Evolutionary conservation across 345 rosid genomes (phyloP).

Genomic region (Triadica sebifera): DNA sequence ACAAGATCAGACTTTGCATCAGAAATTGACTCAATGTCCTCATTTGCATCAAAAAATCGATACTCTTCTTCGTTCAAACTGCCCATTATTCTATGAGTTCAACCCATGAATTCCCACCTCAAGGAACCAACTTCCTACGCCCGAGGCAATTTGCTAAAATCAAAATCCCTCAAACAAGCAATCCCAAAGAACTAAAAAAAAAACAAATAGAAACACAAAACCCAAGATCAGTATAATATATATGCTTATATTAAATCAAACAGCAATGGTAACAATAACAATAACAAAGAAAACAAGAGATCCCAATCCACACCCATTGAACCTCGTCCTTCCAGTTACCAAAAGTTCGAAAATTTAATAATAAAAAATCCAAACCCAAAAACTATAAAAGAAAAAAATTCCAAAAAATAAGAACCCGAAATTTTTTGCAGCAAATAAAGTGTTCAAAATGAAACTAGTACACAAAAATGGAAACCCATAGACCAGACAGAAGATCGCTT

Average conservation of each 20-base stretch:
- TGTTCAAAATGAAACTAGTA: slow-evolving; percentile 17
- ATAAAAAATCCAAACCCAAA: slow-evolving; percentile 6
- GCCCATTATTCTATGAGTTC: slow-evolving; percentile 56
- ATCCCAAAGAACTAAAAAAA: slow-evolving; percentile 41
- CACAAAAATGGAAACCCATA: slow-evolving; percentile 29
- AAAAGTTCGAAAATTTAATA: slow-evolving; percentile 20
- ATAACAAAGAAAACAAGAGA: slow-evolving; percentile 49
- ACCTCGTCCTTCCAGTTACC: slow-evolving; percentile 44
- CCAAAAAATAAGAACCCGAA: not conserved
- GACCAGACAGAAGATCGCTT: slow-evolving; percentile 37
- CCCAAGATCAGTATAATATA: slow-evolving; percentile 46
- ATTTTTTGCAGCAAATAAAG: slow-evolving; percentile 35
- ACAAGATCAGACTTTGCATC: slow-evolving; percentile 27
- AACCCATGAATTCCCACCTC: slow-evolving; percentile 67
- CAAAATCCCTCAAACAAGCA: slow-evolving; percentile 50
- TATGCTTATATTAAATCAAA: slow-evolving; percentile 18
- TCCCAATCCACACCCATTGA: slow-evolving; percentile 78
- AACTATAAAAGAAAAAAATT: not conserved
- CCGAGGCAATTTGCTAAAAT: slow-evolving; percentile 38
- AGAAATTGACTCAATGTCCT: slow-evolving; percentile 48
- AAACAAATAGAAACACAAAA: slow-evolving; percentile 40
- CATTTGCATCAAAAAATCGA: slow-evolving; percentile 70
- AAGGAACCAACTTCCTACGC: slow-evolving; percentile 38
- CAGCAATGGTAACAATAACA: slow-evolving; percentile 18
- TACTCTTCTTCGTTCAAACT: slow-evolving; percentile 55